Percentiles rank a stretch among this genome's conserved stretches.
Evolutionary conservation across 768 basidiomycete genomes (phyloP).

Genomic region (Collybiopsis confluens): DNA sequence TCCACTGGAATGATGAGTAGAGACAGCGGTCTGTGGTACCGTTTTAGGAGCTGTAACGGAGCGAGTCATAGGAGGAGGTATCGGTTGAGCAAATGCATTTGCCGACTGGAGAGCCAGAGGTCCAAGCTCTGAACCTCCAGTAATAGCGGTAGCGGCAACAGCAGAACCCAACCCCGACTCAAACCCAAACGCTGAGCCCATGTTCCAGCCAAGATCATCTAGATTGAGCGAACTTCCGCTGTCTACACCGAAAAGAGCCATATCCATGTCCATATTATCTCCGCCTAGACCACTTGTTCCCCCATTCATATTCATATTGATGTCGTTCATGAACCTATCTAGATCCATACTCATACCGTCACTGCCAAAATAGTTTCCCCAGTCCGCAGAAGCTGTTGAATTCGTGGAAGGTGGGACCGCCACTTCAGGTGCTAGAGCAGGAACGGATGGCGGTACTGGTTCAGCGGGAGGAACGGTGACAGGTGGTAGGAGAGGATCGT

Average conservation of each 20-base stretch:
- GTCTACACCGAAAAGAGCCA: neutral
- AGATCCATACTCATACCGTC: slow-evolving; percentile 51
- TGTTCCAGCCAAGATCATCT: slow-evolving; percentile 23
- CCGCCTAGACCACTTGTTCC: slow-evolving; percentile 6
- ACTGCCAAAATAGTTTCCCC: slow-evolving; percentile 23
- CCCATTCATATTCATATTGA: slow-evolving; percentile 20
- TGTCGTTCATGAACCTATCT: slow-evolving; percentile 25
- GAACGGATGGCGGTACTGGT: too few species aligned
- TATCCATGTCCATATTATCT: slow-evolving; percentile 8
- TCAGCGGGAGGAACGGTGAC: too few species aligned
- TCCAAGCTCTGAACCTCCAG: neutral
- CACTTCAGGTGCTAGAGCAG: too few species aligned
- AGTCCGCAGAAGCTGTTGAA: too few species aligned
- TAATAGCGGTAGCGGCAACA: too few species aligned
- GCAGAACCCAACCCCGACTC: neutral
- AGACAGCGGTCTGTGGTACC: neutral
- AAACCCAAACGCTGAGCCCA: neutral
- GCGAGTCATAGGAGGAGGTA: neutral
- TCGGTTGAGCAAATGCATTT: neutral
- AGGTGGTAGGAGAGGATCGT: too few species aligned
- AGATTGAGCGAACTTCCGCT: slow-evolving; percentile 16
- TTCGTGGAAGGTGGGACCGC: too few species aligned
- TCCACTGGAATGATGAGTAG: neutral
- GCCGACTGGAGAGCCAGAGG: too few species aligned
- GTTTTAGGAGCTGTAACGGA: neutral